phyloP scores from a whole-genome alignment of 805 yeast species.

The Wickerhamomyces tratensis region DNA sequence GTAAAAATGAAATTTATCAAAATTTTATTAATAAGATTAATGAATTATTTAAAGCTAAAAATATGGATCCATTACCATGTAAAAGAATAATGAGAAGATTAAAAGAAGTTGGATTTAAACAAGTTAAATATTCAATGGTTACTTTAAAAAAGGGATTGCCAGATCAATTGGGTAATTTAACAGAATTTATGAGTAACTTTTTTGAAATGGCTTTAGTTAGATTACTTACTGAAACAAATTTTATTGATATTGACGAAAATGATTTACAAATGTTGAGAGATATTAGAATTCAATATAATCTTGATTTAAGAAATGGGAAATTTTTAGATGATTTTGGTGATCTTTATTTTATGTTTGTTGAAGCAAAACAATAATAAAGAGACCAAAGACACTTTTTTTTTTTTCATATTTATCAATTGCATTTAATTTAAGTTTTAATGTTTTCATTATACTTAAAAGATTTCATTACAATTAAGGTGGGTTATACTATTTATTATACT shows the following conservation, averaged over 20 bases:
- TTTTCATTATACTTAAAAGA: too few relatives aligned
- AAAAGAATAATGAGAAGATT: slow-evolving; percentile 8
- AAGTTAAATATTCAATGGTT: slow-evolving; percentile 11
- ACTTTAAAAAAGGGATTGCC: slow-evolving; percentile 14
- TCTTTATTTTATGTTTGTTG: slow-evolving; percentile 13
- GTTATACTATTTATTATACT: too few relatives aligned
- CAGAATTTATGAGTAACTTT: slow-evolving; percentile 13
- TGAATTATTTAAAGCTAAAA: slow-evolving; percentile 5
- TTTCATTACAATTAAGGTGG: too few relatives aligned
- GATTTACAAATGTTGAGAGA: slow-evolving; percentile 9
- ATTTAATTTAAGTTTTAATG: neutral
- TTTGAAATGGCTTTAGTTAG: slow-evolving; percentile 9
- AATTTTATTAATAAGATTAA: slow-evolving; percentile 8
- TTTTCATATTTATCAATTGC: neutral
- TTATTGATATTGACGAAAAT: slow-evolving; percentile 1
- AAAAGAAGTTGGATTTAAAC: slow-evolving; percentile 13
- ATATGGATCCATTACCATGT: slow-evolving; percentile 18
- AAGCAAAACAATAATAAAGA: slow-evolving; percentile 6
- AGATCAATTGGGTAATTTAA: slow-evolving; percentile 12
- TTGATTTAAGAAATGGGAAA: slow-evolving; percentile 9
- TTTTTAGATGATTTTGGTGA: slow-evolving; percentile 14
- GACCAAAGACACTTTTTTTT: too few relatives aligned
- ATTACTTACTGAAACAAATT: neutral
- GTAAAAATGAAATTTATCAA: slow-evolving; percentile 6
- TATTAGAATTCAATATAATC: slow-evolving; percentile 12